Evolutionary conservation across 768 basidiomycete species (phyloP), one percentile per base, ranked within the genome.

Genomic region (Termitomyces sp.): DNA sequence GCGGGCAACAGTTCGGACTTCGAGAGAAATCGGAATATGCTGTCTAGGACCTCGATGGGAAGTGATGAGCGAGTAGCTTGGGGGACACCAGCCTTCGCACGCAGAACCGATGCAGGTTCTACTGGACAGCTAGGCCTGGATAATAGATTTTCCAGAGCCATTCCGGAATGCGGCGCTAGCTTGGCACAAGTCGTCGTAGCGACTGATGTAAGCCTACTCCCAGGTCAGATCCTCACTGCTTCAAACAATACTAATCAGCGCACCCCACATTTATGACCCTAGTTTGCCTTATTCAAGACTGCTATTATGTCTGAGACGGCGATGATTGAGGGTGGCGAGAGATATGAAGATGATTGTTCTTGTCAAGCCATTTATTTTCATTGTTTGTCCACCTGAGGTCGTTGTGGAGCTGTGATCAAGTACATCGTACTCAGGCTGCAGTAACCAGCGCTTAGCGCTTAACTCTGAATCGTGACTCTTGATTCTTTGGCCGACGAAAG

Each of bases 11-110:
- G 63, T 6, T 69, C 57, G 10, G 50, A 49, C 25, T 54, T 60
- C 0, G 57, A 32, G 2, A 73, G 66, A 30, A 59, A 51, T 17
- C 54, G 59, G 23, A 71, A 63, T 12, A 73, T 61, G 27, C 52
- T 60, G 61, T 72, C 70, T 27, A 75, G 50, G 25, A 75, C 61
- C 56, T 75, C 74, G n/a, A 67, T 54, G 30, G 74, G 73, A 10
- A 74, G 60, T 30, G 35, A 56, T 52, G 54, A 63, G n/a, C 52
- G 57, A 21, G 17, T 32, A 11, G 51, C 45, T 16, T 57, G 28
- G 39, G 51, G 51, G 3, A 35, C 51, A 21, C 45, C 39, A 6
- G 51, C 32, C 30, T 41, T 57, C 16, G 27, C 44, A 27, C 27
- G 50, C 21, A 41, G 21, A 23, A 45, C 35, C 10, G 43, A n/a